Evolutionary conservation across 179 eudicot species (phyloP), one percentile per base, ranked within the genome.

Genomic region (Pouteria campechiana): DNA sequence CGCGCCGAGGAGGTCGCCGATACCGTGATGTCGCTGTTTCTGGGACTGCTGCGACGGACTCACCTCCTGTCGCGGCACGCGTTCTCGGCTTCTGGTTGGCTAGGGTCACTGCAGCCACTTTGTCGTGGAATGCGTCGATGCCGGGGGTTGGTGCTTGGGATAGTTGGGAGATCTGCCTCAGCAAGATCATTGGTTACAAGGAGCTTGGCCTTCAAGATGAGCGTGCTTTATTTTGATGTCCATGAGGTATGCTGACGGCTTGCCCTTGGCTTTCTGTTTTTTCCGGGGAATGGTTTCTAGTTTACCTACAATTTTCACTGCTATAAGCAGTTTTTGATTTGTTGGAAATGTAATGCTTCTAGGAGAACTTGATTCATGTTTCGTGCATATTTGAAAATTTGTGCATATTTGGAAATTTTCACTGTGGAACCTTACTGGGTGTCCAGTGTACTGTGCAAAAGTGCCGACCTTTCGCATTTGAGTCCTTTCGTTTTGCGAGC

Each of bases 91-190:
- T 72, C 98, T 0, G 94, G 98, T 3, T 86, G 98, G 98, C 73
- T 90, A 10, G 98, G 98, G 2, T 81, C 96, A 1, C 76, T 90
- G 5, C 98, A 90, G 68, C 98, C 95, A 33, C 74, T 90, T 4
- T 90, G 90, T 60, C 73, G 94, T 0, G 98, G 98, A 21, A 90
- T 90, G 98, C 62, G 98, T 15, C 67, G 98, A 25, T 90, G 95
- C 46, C 54, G 98, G 2, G 95, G 98, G 0, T 74, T 90, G 12
- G 96, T 86, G 43, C 60, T 90, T 34, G 98, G 96, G 50, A 82
- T 90, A 41, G 57, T 82, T 4, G 98, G 95, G 6, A 67, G 90
- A 69, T 90, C 96, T 65, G 94, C 84, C 13, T 72, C 94, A 0
- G 98, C 94, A 3, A 60, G 66, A 55, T 72, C 82, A 15, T 70